Conservation (phyloP, 495 filamentous ascomycete species). For the Tricharina praecox region DNA sequence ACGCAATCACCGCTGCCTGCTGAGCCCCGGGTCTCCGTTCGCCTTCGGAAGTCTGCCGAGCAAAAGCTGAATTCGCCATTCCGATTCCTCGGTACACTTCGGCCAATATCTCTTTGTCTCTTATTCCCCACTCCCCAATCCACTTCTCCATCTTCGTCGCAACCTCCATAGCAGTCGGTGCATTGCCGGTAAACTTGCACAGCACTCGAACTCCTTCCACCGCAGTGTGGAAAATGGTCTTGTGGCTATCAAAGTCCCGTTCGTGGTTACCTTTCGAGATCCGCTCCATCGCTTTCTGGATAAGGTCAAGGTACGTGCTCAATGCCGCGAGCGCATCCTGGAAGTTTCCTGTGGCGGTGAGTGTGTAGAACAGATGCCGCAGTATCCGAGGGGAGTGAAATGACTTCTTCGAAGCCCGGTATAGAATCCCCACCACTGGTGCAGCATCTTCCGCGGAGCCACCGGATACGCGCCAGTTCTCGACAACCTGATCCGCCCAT, state of each 20-base stretch:
- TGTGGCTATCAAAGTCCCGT: conserved; percentile 58
- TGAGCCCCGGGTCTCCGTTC: conserved; percentile 51
- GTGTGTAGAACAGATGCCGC: conserved; percentile 73
- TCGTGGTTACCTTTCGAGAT: conserved; percentile 60
- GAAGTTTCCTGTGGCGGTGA: conserved; percentile 71
- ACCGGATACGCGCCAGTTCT: conserved; percentile 68
- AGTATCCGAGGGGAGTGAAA: conserved; percentile 84
- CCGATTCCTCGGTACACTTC: conserved; percentile 65
- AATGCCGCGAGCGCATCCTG: conserved; percentile 72
- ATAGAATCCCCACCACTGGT: conserved; percentile 43
- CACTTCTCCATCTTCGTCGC: conserved; percentile 48
- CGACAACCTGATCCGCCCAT: conserved; percentile 63
- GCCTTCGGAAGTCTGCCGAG: conserved; percentile 56
- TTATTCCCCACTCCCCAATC: conserved; percentile 33
- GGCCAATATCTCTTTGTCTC: conserved; percentile 35
- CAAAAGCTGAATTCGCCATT: conserved; percentile 69
- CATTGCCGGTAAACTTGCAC: conserved; percentile 66
- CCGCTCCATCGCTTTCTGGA: conserved; percentile 61
- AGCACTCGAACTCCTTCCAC: conserved; percentile 61
- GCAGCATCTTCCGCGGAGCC: conserved; percentile 48
- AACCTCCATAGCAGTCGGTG: conserved; percentile 57
- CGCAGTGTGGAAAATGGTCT: conserved; percentile 53
- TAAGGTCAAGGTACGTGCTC: conserved; percentile 74
- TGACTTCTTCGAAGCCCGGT: conserved; percentile 74
- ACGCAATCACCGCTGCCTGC: conserved; percentile 50